Conservation (phyloP, 148 eudicot genomes). For the Spergularia bocconei region DNA sequence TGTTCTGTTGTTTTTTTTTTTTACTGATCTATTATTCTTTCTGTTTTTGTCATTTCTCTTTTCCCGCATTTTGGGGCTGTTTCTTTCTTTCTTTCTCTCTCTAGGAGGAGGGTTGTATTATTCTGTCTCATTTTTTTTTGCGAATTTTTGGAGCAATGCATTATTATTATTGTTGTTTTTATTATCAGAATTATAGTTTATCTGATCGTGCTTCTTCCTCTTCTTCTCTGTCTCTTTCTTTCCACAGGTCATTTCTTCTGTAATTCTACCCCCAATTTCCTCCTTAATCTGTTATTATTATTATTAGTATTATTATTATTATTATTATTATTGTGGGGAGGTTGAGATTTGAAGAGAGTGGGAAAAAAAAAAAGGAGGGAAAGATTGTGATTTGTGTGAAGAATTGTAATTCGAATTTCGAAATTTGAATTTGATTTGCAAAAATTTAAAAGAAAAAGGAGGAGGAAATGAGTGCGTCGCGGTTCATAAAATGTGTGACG, state of each 20-base stretch:
- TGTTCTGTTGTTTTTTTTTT: too few relatives aligned
- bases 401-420: not conserved
- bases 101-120: too few relatives aligned
- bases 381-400: constrained; percentile 1
- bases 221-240: not conserved
- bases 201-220: not conserved
- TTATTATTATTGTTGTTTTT: not conserved
- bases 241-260: constrained; percentile 18
- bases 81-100: too few relatives aligned
- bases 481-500: constrained; percentile 91
- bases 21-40: constrained; percentile 34
- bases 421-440: constrained; percentile 36
- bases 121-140: too few relatives aligned
- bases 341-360: not conserved
- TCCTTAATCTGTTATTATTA: not conserved
- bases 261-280: not conserved
- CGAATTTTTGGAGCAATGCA: not conserved
- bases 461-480: constrained; percentile 77
- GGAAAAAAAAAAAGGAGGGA: not conserved
- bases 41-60: constrained; percentile 19
- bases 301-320: constrained; percentile 14
- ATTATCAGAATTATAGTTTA: not conserved
- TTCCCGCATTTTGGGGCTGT: not conserved
- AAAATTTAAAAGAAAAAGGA: not conserved
- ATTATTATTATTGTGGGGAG: constrained; percentile 6